Evolutionary conservation across 2,329 filamentous ascomycete species (phyloP), one percentile per base, ranked within the genome.

Genomic region (Ceratocystiopsis brevicomis): DNA sequence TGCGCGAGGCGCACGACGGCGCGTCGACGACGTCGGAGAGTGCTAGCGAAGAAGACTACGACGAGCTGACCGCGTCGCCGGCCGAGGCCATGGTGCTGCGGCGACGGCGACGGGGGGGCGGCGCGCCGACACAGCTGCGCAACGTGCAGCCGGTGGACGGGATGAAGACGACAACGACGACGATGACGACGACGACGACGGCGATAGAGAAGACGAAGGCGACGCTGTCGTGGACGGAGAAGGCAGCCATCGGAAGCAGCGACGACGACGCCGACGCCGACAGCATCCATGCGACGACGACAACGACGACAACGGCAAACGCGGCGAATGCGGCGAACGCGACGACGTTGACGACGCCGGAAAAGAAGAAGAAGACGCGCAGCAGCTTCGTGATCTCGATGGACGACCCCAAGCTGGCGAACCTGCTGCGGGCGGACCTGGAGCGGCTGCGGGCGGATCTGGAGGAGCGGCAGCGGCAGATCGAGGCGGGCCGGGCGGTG

Each of bases 11-110:
- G 18, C 8, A 35, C 36, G 12, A 38, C 19, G 41, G 38, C 25
- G 46, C 49, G 4, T n/a, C 47, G 3, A 49, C 47, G 49, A 53
- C 32, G 1, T 63, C 61, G 2, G 63, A 64, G 14, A 64, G 59
- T 14, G 54, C 62, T 2, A 67, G 63, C 35, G 64, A 65, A 43
- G 64, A 67, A 48, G 64, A 67, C 44, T 65, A 65, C 39, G 63
- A 67, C 32, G 59, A 62, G 15, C 53, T 57, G 16, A 50, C 51
- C 2, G 51, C 34, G 12, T 45, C 41, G 41, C 49, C 45, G 11
- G 43, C 44, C n/a, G 51, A 45, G 16, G 45, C 46, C 16, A 51
- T 56, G 38, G 48, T 53, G 11, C 50, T 51, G 21, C 45, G 50
- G 15, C 45, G 45, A 41, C 46, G 48, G 8, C 43, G 42, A 30